Base-by-base conservation (phyloP, 257 asterid species). In the Nicotiana paniculata region DNA sequence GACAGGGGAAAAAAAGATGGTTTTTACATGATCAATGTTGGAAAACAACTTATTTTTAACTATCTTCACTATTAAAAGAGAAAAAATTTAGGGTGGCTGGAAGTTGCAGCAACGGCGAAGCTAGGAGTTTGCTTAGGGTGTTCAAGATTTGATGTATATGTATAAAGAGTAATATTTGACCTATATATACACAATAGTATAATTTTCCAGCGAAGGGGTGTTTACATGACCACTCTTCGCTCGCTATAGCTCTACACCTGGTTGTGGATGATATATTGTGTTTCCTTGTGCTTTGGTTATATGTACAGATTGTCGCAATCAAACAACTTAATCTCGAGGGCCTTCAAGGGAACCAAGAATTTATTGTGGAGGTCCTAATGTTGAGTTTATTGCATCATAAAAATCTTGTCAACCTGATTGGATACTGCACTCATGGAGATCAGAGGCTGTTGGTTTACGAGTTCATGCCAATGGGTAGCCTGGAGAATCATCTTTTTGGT, bases 301-400 rank as follows among this genome's bases (percentile, higher is more conserved):
- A 12, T 35, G 80, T 77, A 59, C 88, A 92, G 95, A 68, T 89
- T 81, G 95, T 92, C 77, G 86, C 83, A 32, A 67, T 83, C 79
- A 83, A 83, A 83, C 82, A 77, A 67, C 80, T 83, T 75, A 77
- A 67, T 78, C 75, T 58, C 6, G 86, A 83, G 65, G 86, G 86
- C 5, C 74, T 83, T 26, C 86, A 83, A 67, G 86, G 86, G 79
- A 77, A 83, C 75, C 86, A 83, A 70, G 86, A 83, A 79, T 83
- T 37, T 15, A 80, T 83, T 6, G 62, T 83, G 66, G 86, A 83
- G 58, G 86, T 83, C 16, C 74, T 83, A 12, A 83, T 83, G 86
- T 77, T 82, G 74, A 82, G 62, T 53, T 79, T 82, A 57, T 39
- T 82, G 37, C 85, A 82, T 46, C 85, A 83, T 66, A 12, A 54